Conservation (phyloP, 441 rosid species). For the Raphanus hybrid region DNA sequence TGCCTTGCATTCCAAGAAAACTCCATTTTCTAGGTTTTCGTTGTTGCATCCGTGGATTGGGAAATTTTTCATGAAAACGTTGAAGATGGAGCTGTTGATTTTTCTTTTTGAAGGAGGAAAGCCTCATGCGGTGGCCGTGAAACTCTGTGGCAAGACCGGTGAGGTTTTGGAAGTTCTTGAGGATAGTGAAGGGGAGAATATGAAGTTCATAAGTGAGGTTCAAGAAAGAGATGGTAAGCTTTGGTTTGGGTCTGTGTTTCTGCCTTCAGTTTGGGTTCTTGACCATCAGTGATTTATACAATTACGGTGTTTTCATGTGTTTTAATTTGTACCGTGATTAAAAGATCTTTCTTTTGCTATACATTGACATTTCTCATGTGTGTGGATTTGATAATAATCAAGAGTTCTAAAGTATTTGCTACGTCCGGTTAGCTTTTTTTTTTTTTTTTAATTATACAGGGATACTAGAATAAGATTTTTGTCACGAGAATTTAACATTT, state of each 20-base stretch:
- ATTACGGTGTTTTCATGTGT: neutral
- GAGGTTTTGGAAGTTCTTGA: slow-evolving; percentile 53
- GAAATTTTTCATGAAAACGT: slow-evolving; percentile 48
- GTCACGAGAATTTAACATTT: too few species aligned
- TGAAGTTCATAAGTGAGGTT: slow-evolving; percentile 70
- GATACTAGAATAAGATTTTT: too few species aligned
- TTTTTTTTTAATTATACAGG: too few species aligned
- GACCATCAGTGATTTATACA: slow-evolving; percentile 19
- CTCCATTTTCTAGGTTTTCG: slow-evolving; percentile 41
- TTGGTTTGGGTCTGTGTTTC: slow-evolving; percentile 68
- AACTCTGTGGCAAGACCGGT: slow-evolving; percentile 35
- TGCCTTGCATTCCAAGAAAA: slow-evolving; percentile 63
- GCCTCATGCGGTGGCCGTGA: slow-evolving; percentile 40
- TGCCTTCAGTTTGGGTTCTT: slow-evolving; percentile 59
- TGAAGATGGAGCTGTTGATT: slow-evolving; percentile 37
- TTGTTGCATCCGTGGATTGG: slow-evolving; percentile 49
- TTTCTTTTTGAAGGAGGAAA: slow-evolving; percentile 40
- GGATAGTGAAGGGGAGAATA: slow-evolving; percentile 60
- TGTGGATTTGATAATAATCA: too few species aligned
- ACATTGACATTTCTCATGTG: too few species aligned
- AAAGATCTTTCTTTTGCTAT: too few species aligned
- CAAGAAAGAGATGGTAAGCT: slow-evolving; percentile 69
- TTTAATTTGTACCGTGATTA: too few species aligned
- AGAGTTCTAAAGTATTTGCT: too few species aligned
- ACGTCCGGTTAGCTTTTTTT: too few species aligned